Conservation (phyloP, 2,329 filamentous ascomycete genomes). For the Ophiostoma sp. region DNA sequence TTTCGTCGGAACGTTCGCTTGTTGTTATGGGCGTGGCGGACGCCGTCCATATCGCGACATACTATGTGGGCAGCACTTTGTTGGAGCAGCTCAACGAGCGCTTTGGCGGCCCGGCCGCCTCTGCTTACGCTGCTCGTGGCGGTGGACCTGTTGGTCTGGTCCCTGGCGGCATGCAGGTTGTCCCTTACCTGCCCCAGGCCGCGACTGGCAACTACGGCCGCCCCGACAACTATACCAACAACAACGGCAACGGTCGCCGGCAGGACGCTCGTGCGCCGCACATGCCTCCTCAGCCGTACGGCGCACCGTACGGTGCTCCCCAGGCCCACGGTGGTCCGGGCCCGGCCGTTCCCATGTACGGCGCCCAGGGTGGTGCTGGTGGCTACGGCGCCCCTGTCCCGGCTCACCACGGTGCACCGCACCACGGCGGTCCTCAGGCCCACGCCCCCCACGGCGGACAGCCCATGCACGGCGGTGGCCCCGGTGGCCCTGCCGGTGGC, state of each 20-base stretch:
- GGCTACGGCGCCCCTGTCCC: conserved; percentile 77
- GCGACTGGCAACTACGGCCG: conserved; percentile 91
- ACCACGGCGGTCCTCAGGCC: conserved; percentile 56
- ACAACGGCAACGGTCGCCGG: conserved; percentile 56
- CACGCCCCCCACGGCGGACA: conserved; percentile 71
- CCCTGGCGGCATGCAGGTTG: conserved; percentile 96
- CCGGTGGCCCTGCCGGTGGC: conserved; percentile 55
- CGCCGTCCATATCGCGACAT: conserved; percentile 97
- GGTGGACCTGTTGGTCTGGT: conserved; percentile 91
- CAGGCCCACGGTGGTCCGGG: conserved; percentile 66
- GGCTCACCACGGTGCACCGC: conserved; percentile 63
- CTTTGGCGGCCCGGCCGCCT: conserved; percentile 92
- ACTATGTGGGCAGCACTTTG: conserved; percentile 97
- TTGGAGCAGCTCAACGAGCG: conserved; percentile 96
- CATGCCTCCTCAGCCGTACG: conserved; percentile 72
- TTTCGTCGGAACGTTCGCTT: conserved; percentile 95
- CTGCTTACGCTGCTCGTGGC: conserved; percentile 94
- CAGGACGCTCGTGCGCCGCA: conserved; percentile 68
- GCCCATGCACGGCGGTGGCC: conserved; percentile 57
- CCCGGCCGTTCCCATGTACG: conserved; percentile 67
- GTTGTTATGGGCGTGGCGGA: conserved; percentile 97
- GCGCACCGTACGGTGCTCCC: conserved; percentile 71
- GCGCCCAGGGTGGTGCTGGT: conserved; percentile 64
- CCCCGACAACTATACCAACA: conserved; percentile 70
- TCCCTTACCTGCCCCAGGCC: conserved; percentile 94